Conservation (phyloP, 73 alveolate genomes). For the Tetrahymena elliotti region DNA sequence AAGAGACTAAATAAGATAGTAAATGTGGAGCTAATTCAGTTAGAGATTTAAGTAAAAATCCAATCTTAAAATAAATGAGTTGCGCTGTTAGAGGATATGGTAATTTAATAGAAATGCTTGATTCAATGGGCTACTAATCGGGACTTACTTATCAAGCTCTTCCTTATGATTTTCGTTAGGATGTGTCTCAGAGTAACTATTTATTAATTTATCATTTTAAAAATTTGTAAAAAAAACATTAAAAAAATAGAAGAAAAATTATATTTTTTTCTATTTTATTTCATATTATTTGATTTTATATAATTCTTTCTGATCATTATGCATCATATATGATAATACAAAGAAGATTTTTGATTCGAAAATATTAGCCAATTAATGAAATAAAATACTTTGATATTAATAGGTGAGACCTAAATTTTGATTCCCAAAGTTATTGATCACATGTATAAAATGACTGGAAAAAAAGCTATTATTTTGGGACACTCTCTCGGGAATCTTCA, state of each 20-base stretch:
- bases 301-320: background rate
- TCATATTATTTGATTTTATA: background rate
- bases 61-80: background rate
- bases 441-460: conserved; percentile 13
- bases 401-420: conserved; percentile 1
- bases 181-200: background rate
- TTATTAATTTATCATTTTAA: background rate
- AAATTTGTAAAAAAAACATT: background rate
- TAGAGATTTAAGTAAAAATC: conserved; percentile 2
- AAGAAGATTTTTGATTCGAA: background rate
- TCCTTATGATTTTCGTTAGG: conserved; percentile 27
- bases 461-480: background rate
- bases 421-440: background rate
- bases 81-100: conserved; percentile 23
- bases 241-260: background rate
- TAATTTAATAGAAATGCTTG: background rate
- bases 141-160: conserved; percentile 24
- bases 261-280: background rate
- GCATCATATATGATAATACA: background rate
- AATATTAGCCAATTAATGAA: background rate
- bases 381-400: background rate
- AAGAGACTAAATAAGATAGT: background rate
- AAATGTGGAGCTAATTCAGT: conserved; percentile 16
- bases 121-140: conserved; percentile 11
- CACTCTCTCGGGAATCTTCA: conserved; percentile 31